Base-by-base conservation (phyloP, 805 yeast genomes). In the Hanseniaspora hatyaiensis region DNA sequence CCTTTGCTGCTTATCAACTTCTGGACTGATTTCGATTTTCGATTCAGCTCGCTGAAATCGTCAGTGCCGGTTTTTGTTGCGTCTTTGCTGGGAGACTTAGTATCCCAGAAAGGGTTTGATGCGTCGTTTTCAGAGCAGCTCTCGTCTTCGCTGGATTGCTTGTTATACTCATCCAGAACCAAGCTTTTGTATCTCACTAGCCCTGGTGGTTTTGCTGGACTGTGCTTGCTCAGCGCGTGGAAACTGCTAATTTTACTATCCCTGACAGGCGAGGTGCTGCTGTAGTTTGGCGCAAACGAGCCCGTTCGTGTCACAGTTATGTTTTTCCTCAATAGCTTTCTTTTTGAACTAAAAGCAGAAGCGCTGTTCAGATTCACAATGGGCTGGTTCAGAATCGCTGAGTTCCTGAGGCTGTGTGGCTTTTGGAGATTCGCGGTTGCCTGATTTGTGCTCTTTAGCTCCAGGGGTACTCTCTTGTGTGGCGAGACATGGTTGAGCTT, bases 221-320 rank as follows among this genome's bases (percentile, higher is more conserved):
- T 30, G n/a, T n/a, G n/a, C n/a, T 40, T 40, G 18, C 43, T 29
- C 13, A 40, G 8, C 4, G 33, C 29, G n/a, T n/a, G n/a, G 11
- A 26, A 26, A 26, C 29, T 26, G 11, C 11, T 26, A n/a, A n/a
- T 26, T 26, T 11, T 8, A 11, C 6, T 6, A 26, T 11, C 6
- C 29, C 26, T 37, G 20, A 8, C 31, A 1, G 41, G n/a, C 23
- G 15, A 23, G 12, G 29, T 18, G 16, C 6, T 20, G 13, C 9
- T 19, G n/a, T 34, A 11, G 15, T 13, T 24, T 11, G 13, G 13
- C 11, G 34, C 34, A 37, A 45, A 37, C 1, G 49, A 45, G 8
- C 49, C 49, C 18, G 49, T 45, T 23, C 37, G 36, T 15, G 49
- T 37, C 2, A 45, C 49, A 8, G 49, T 45, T 18, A 45, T 45